phyloP scores from a whole-genome alignment of 2,329 filamentous ascomycete genomes.

The Colletotrichum noveboracense region DNA sequence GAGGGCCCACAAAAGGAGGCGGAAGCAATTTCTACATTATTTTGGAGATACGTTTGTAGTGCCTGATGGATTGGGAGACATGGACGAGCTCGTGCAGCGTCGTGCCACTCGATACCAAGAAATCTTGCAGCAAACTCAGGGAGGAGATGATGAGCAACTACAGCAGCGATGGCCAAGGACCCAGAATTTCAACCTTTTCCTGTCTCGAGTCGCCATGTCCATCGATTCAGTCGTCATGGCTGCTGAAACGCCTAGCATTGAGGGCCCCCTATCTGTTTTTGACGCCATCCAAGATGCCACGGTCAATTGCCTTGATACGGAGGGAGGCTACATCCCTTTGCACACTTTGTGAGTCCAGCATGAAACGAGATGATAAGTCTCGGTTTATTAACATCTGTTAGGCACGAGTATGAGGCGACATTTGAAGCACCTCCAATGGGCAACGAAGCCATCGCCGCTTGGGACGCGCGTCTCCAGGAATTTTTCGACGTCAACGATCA shows the following conservation, averaged over 20 bases:
- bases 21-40: conserved; percentile 13
- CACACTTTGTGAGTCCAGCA: conserved; percentile 10
- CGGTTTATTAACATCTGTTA: background rate
- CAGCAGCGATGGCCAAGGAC: conserved; percentile 17
- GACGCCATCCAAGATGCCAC: conserved; percentile 9
- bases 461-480: conserved; percentile 18
- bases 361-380: background rate
- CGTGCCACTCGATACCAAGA: conserved; percentile 4
- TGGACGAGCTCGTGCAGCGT: conserved; percentile 17
- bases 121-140: background rate
- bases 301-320: conserved; percentile 1
- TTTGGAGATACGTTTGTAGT: conserved; percentile 20
- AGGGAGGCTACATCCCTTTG: conserved; percentile 9
- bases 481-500: background rate
- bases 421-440: conserved; percentile 20
- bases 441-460: background rate
- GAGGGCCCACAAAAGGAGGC: conserved; percentile 4
- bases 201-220: conserved; percentile 17
- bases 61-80: conserved; percentile 20
- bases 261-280: conserved; percentile 7
- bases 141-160: background rate
- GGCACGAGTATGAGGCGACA: conserved; percentile 19
- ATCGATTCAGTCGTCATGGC: conserved; percentile 20
- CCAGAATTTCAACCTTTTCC: conserved; percentile 12
- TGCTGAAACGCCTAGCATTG: background rate